A percentile compares a stretch with the other conserved stretches of the same genome.
phyloP scores from a whole-genome alignment of 352 stramenopile genomes.

The Globisporangium spiculum region DNA sequence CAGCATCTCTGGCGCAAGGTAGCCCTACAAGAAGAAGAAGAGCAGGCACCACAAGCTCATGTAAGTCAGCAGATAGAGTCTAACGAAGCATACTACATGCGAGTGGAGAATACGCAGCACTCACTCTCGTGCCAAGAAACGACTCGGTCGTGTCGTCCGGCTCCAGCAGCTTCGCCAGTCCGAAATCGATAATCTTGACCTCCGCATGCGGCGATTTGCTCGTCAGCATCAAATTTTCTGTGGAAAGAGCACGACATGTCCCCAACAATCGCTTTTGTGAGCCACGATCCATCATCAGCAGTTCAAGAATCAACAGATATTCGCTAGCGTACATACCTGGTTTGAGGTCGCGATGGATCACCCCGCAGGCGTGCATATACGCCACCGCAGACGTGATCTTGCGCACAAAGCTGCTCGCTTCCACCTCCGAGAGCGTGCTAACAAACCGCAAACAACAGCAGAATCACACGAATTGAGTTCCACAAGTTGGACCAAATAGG shows the following conservation, averaged over 20 bases:
- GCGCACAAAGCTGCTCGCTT: constrained; percentile 82
- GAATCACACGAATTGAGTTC: not conserved
- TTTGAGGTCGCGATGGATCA: constrained; percentile 90
- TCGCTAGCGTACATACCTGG: constrained; percentile 38
- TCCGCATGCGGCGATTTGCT: constrained; percentile 72
- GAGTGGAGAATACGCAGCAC: not conserved
- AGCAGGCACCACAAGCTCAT: not conserved
- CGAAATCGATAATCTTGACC: constrained; percentile 99
- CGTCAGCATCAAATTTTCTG: constrained; percentile 85
- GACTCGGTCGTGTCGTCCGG: constrained; percentile 79
- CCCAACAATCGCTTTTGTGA: not conserved
- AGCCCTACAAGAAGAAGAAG: constrained; percentile 63
- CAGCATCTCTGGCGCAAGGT: constrained; percentile 98
- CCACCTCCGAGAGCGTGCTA: constrained; percentile 80
- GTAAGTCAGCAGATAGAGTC: not conserved
- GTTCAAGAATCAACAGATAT: not conserved
- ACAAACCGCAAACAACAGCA: not conserved
- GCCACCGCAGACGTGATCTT: constrained; percentile 89
- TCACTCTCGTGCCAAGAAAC: constrained; percentile 74
- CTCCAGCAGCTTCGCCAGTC: constrained; percentile 93
- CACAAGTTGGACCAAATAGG: not conserved
- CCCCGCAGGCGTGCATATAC: constrained; percentile 86
- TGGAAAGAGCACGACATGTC: constrained; percentile 6
- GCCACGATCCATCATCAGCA: not conserved
- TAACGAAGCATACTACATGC: not conserved